Conservation (phyloP, 345 rosid genomes). For the Salix dunnii region DNA sequence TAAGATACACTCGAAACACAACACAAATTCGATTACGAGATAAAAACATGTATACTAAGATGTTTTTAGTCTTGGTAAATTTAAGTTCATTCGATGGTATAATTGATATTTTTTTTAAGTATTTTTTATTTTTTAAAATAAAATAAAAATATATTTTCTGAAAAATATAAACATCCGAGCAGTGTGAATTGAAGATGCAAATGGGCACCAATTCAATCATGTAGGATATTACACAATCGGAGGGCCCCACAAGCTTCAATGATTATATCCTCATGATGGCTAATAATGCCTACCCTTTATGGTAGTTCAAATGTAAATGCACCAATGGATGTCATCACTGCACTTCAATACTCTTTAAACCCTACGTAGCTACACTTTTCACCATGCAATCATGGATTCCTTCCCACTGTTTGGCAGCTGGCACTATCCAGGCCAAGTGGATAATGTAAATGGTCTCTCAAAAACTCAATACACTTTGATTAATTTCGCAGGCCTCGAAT, state of each 20-base stretch:
- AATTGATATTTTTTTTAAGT: too few relatives aligned
- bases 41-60: too few relatives aligned
- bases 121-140: too few relatives aligned
- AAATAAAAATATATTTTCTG: too few relatives aligned
- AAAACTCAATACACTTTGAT: neutral
- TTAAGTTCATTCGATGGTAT: too few relatives aligned
- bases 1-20: too few relatives aligned
- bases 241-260: conserved; percentile 1
- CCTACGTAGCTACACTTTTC: neutral
- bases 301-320: neutral
- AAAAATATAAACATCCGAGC: too few relatives aligned
- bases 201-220: neutral
- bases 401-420: neutral
- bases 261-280: neutral
- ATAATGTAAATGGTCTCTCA: neutral
- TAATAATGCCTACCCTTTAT: neutral
- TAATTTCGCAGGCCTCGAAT: neutral
- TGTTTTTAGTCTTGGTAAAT: too few relatives aligned
- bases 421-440: neutral
- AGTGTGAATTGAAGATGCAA: neutral
- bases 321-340: neutral
- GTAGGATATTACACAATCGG: neutral
- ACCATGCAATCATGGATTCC: neutral
- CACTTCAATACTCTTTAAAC: neutral
- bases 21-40: too few relatives aligned